Conservation (phyloP, 129 eudicot genomes). For the sunflower (Helianthus annuus) region HanXRQr2.0-SUNRISE NC_035433.2:149159309-149159808, state of each 20-base stretch:
- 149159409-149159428: constrained; percentile 7
- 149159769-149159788: too few relatives aligned
- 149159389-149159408: constrained; percentile 30
- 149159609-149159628: constrained; percentile 20
- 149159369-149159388: constrained; percentile 21
- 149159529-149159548: neutral
- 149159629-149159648: constrained; percentile 13
- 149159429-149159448: constrained; percentile 35
- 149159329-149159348: constrained; percentile 40
- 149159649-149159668: constrained; percentile 20
- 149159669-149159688: constrained; percentile 11
- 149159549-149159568: neutral
- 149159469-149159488: constrained; percentile 31
- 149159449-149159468: constrained; percentile 28
- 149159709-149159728: constrained; percentile 12
- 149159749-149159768: neutral
- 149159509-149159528: constrained; percentile 19
- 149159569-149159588: constrained; percentile 11
- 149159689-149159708: constrained; percentile 8
- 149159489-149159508: constrained; percentile 33
- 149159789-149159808: too few relatives aligned
- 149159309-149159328: constrained; percentile 25
- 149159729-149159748: neutral
- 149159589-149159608: neutral
- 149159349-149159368: constrained; percentile 9